Base-by-base conservation (phyloP, 2,329 filamentous ascomycete species). In the Aureobasidium namibiae region DNA sequence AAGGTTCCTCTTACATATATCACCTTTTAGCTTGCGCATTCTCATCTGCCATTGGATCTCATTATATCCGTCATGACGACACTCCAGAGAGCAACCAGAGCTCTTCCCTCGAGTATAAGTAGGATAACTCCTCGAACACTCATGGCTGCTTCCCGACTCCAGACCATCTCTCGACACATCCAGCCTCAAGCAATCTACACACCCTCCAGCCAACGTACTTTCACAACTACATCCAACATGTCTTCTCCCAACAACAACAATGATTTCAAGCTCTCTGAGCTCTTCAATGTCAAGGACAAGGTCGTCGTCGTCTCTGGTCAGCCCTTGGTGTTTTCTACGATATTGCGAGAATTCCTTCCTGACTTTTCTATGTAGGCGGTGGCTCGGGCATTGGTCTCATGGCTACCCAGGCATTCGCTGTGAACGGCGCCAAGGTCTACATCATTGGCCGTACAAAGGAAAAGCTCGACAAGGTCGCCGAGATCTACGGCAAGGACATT, bases 351-450 rank as follows among this genome's bases (percentile, higher is more conserved):
- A 21, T 5, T 16, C 2, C 14, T 5, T 2, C 31, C 44, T 46
- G 44, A 46, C 44, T 8, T 6, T 26, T 6, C 14, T 39, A 9
- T 44, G 9, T 16, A 52, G 48, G 48, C 36, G 76, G 75, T 54
- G 76, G 76, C 38, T 73, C 70, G 7, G 76, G 76, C 13, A 78
- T 79, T 61, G 76, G 76, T 23, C 63, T 78, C 60, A 79, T 79
- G 76, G 68, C 72, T 41, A 73, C 72, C 18, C 76, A 78, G 64
- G 67, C 49, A 11, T 61, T 65, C 31, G 63, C 63, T 24, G 62
- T 66, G 46, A 71, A 71, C 60, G 69, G 69, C 2, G 70, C 69
- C 31, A 78, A 78, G 65, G 76, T 78, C 24, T 79, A 79, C 66
- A 77, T 79, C 62, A 71, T 74, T 21, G 76, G 77, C 41, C 72